Conservation (phyloP, 441 rosid species). For the Daphne laureola region DNA sequence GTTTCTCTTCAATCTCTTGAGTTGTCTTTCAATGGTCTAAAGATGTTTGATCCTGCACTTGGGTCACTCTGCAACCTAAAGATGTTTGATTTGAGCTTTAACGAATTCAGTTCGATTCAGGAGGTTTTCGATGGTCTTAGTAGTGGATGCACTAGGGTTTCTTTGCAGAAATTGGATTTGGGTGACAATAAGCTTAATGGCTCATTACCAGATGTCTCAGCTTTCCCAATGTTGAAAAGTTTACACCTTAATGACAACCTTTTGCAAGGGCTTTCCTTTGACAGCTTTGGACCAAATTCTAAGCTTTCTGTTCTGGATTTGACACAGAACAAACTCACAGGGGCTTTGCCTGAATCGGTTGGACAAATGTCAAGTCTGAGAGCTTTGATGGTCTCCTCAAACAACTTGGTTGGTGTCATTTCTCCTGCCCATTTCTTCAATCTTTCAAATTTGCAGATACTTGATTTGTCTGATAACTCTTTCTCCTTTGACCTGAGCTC, state of each 20-base stretch:
- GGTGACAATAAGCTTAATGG: conserved; percentile 14
- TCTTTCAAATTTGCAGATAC: conserved; percentile 8
- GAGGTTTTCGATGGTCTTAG: not conserved
- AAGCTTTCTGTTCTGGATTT: conserved; percentile 2
- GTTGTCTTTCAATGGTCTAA: conserved; percentile 2
- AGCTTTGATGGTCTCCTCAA: conserved; percentile 10
- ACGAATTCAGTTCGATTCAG: not conserved
- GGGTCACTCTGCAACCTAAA: conserved; percentile 10
- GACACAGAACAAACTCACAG: conserved; percentile 8
- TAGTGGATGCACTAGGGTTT: conserved; percentile 8
- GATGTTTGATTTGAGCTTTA: not conserved
- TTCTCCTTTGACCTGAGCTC: not conserved
- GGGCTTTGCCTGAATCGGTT: conserved; percentile 15
- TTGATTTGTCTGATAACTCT: conserved; percentile 14
- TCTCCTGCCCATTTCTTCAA: conserved; percentile 16
- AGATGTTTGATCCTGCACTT: conserved; percentile 3
- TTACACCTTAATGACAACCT: conserved; percentile 1
- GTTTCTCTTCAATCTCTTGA: conserved; percentile 2
- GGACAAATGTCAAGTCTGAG: conserved; percentile 17
- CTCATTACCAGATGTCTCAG: conserved; percentile 2
- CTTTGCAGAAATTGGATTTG: conserved; percentile 16
- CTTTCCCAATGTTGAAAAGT: not conserved
- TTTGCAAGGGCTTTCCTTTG: conserved; percentile 8
- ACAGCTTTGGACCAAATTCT: conserved; percentile 2
- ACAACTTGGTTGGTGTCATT: conserved; percentile 16